Base-by-base conservation (phyloP, 805 yeast species). In the Debaryomyces castellii region DNA sequence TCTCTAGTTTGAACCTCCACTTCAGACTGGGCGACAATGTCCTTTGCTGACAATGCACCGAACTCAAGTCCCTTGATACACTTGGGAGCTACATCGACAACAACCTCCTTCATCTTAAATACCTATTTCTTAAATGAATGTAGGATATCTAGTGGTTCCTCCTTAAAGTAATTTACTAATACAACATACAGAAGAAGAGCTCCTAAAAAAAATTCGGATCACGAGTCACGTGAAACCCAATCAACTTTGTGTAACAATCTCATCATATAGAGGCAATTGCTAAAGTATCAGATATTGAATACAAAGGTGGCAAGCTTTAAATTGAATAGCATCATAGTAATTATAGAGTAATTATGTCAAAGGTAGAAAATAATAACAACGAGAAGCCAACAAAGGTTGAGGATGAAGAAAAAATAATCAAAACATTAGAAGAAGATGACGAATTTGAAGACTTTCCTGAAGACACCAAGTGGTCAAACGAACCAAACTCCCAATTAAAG, bases 391-490 rank as follows among this genome's bases (percentile, higher is more conserved):
- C 10, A 4, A 41, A 41, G 11, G 46, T 45, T 7, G 58, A 50
- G 28, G 67, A 62, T 25, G 73, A 69, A 48, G 53, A 69, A 47
- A 69, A 69, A 51, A 59, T 68, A 52, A 73, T 87, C 60, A 87
- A 85, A 58, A 81, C 95, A 2, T 72, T 92, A 40, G 98, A 92
- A 63, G 97, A 92, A 57, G 97, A 92, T 60, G 98, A 92, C 62
- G 97, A 91, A 65, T 92, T 92, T 62, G 98, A 92, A 71, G 98
- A 92, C 63, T 92, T 92, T 73, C 97, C 96, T 12, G 89, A 82
- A 45, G 96, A 90, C 60, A 83, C 64, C 21, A 59, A 85, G 55
- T 90, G 96, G 96, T 67, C 78, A 64, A 75, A 46, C 75, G 83
- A 57, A 65, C 84, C 46, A 63, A 81, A 51, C 75, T 77, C 49